Evolutionary conservation across 495 filamentous ascomycete species (phyloP).

Genomic region (Neurospora cerealis): DNA sequence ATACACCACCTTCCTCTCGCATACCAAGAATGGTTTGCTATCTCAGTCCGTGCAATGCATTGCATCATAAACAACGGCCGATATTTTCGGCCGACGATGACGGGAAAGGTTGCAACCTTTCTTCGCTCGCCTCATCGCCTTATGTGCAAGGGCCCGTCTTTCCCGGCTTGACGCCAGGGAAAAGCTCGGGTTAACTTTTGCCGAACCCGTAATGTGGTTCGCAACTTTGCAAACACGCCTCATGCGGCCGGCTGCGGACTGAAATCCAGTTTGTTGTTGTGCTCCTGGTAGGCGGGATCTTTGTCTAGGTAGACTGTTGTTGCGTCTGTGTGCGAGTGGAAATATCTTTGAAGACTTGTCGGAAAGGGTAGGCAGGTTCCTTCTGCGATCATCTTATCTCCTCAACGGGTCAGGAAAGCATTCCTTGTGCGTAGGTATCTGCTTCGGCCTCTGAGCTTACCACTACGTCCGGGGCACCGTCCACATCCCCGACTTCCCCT

Average conservation of each 20-base stretch:
- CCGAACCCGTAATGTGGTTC: neutral
- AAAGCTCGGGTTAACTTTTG: neutral
- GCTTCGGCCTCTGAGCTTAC: neutral
- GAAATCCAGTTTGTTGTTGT: neutral
- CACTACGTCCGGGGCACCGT: neutral
- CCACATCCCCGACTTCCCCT: conserved; percentile 18
- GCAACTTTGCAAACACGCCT: neutral
- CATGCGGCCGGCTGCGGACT: neutral
- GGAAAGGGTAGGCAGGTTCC: neutral
- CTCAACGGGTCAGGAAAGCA: neutral
- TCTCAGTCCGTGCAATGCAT: neutral
- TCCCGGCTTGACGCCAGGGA: neutral
- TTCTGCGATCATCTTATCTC: neutral
- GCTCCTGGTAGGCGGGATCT: neutral
- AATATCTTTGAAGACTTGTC: neutral
- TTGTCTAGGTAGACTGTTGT: neutral
- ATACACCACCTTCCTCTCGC: too few species aligned
- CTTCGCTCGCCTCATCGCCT: neutral
- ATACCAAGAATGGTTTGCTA: neutral
- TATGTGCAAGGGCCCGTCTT: neutral
- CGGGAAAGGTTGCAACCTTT: neutral
- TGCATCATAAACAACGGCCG: neutral
- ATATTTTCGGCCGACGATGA: neutral
- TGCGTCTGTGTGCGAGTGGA: neutral
- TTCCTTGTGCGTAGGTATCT: neutral